Conservation (phyloP, 768 basidiomycete genomes). For the Plicaturopsis crispa region DNA sequence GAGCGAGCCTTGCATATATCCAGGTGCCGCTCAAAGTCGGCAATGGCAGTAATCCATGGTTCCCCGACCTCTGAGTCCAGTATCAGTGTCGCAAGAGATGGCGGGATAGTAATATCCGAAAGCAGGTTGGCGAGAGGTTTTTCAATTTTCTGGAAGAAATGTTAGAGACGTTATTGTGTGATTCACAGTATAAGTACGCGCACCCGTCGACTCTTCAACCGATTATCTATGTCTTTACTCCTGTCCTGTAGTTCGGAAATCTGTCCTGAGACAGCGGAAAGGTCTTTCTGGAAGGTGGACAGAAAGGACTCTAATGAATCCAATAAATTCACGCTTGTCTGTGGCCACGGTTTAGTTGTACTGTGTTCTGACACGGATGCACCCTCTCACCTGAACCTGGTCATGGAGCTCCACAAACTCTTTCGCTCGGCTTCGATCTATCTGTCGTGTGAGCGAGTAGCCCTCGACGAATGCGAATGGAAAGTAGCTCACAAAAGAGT, state of each 20-base stretch:
- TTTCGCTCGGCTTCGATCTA: conserved; percentile 33
- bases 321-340: conserved; percentile 84
- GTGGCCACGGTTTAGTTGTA: conserved; percentile 6
- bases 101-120: conserved; percentile 76
- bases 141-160: conserved; percentile 68
- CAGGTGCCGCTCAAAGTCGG: conserved; percentile 74
- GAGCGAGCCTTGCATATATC: conserved; percentile 62
- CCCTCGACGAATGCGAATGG: neutral
- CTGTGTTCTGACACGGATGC: neutral
- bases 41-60: conserved; percentile 77
- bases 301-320: conserved; percentile 88
- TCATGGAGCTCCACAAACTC: conserved; percentile 88
- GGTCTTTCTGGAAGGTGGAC: conserved; percentile 91
- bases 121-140: conserved; percentile 78
- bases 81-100: conserved; percentile 64
- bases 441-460: neutral
- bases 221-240: conserved; percentile 85
- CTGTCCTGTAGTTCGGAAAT: conserved; percentile 90
- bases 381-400: conserved; percentile 65
- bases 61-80: conserved; percentile 84
- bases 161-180: conserved; percentile 2
- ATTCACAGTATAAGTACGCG: conserved; percentile 15
- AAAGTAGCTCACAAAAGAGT: conserved; percentile 26
- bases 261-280: conserved; percentile 92
- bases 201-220: conserved; percentile 80